phyloP scores from a whole-genome alignment of 768 basidiomycete species.

The Dioszegia crocea region DNA sequence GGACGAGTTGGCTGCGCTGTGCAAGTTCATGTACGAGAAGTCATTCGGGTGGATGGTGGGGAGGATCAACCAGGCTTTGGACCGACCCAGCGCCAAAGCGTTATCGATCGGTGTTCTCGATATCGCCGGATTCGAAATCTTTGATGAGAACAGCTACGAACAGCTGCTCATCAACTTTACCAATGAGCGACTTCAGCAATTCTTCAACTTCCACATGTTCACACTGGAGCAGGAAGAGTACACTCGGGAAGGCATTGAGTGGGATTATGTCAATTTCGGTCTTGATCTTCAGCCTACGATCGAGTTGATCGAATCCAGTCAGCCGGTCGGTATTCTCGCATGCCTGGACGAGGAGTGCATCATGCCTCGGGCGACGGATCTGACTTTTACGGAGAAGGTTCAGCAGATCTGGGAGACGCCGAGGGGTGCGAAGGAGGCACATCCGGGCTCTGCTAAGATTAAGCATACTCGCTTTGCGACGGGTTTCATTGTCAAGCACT shows the following conservation, averaged over 20 bases:
- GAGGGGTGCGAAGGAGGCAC: conserved; percentile 53
- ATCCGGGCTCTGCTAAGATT: conserved; percentile 79
- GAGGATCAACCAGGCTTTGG: conserved; percentile 87
- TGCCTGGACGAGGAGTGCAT: conserved; percentile 97
- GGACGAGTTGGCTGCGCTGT: conserved; percentile 83
- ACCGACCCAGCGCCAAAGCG: conserved; percentile 78
- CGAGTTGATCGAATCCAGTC: conserved; percentile 85
- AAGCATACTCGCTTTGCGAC: conserved; percentile 81
- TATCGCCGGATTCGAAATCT: conserved; percentile 98
- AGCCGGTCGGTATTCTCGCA: conserved; percentile 80
- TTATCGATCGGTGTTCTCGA: conserved; percentile 93
- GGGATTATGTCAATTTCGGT: conserved; percentile 98
- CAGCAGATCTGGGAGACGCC: conserved; percentile 66
- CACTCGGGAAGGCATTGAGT: conserved; percentile 88
- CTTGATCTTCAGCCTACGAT: conserved; percentile 96
- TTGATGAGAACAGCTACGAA: conserved; percentile 79
- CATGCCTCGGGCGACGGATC: conserved; percentile 97
- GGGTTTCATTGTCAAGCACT: conserved; percentile 92
- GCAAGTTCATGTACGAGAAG: conserved; percentile 96
- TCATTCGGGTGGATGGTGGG: conserved; percentile 91
- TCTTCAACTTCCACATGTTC: conserved; percentile 95
- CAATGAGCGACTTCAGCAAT: conserved; percentile 94
- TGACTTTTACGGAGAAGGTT: conserved; percentile 90
- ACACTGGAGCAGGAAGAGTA: conserved; percentile 99
- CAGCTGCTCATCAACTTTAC: conserved; percentile 98